These are phyloP conservation scores for Nigrospora sphaerica DNA, from an alignment of 2,329 filamentous ascomycete species.

Conservation along the genomic window DNA sequence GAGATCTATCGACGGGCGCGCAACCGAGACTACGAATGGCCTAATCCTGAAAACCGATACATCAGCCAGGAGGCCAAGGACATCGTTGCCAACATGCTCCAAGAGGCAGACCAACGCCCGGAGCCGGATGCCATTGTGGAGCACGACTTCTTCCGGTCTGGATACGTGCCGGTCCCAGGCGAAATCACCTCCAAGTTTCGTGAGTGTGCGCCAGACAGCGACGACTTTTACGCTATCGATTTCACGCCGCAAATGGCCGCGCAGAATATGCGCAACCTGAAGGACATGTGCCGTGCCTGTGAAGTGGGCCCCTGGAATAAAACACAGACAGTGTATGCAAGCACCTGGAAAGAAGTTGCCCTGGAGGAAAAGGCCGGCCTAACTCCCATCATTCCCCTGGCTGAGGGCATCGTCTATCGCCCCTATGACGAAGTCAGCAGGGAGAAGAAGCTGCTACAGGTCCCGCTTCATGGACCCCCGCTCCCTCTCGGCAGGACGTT, in stretches of 20 bases:
- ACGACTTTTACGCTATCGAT: slow-evolving; percentile 49
- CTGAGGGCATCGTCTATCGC: slow-evolving; percentile 55
- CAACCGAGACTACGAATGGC: slow-evolving; percentile 75
- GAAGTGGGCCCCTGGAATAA: slow-evolving; percentile 49
- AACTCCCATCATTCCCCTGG: slow-evolving; percentile 55
- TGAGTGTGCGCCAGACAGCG: slow-evolving; percentile 47
- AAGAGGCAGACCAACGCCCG: slow-evolving; percentile 68
- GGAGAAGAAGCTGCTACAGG: slow-evolving; percentile 38
- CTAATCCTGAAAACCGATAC: slow-evolving; percentile 58
- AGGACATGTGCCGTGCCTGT: slow-evolving; percentile 50
- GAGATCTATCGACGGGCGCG: slow-evolving; percentile 71
- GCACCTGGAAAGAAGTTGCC: slow-evolving; percentile 59
- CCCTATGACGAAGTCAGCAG: slow-evolving; percentile 55
- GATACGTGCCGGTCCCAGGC: slow-evolving; percentile 59
- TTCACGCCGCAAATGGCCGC: slow-evolving; percentile 36
- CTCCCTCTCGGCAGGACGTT: slow-evolving; percentile 23
- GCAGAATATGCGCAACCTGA: slow-evolving; percentile 43
- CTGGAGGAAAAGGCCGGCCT: slow-evolving; percentile 61
- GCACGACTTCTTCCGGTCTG: slow-evolving; percentile 71
- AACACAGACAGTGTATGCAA: slow-evolving; percentile 40
- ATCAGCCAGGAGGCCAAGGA: slow-evolving; percentile 73
- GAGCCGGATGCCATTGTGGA: slow-evolving; percentile 72
- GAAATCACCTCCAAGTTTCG: slow-evolving; percentile 54
- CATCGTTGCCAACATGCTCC: slow-evolving; percentile 67
- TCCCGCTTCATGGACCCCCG: slow-evolving; percentile 21